Percentiles rank a stretch among this genome's conserved stretches.
Conservation (phyloP, 257 asterid species). For the Oldenlandia corymbosa region DNA sequence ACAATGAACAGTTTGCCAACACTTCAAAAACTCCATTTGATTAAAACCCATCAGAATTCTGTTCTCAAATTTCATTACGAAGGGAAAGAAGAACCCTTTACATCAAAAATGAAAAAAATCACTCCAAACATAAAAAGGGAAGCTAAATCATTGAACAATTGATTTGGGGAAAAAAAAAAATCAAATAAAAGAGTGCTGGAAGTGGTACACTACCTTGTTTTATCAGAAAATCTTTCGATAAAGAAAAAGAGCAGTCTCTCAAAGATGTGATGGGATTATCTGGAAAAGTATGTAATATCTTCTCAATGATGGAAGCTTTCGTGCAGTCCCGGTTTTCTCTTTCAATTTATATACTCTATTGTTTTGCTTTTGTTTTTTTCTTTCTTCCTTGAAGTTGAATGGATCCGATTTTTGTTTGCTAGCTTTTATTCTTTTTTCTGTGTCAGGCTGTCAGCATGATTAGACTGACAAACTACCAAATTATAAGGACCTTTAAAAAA, state of each 20-base stretch:
- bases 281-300: background rate
- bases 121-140: background rate
- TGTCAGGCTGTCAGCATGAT: too few species aligned
- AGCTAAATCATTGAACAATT: background rate
- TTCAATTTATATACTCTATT: background rate
- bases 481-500: too few species aligned
- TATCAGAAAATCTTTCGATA: background rate
- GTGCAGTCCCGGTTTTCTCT: conserved; percentile 4
- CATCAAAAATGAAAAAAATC: background rate
- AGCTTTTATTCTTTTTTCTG: too few species aligned
- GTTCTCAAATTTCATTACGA: background rate
- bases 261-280: conserved; percentile 1
- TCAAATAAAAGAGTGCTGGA: too few species aligned
- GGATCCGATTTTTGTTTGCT: background rate
- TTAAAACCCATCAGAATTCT: background rate
- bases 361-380: too few species aligned
- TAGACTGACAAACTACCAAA: too few species aligned
- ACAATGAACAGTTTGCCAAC: too few species aligned
- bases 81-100: background rate
- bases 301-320: background rate
- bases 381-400: background rate
- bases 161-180: background rate
- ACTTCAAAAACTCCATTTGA: background rate
- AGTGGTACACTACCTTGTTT: conserved; percentile 10
- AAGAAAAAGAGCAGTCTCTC: background rate